Evolutionary conservation across 371 early-diverging fungal species (phyloP).

Genomic region (Rhizopus microsporus): DNA sequence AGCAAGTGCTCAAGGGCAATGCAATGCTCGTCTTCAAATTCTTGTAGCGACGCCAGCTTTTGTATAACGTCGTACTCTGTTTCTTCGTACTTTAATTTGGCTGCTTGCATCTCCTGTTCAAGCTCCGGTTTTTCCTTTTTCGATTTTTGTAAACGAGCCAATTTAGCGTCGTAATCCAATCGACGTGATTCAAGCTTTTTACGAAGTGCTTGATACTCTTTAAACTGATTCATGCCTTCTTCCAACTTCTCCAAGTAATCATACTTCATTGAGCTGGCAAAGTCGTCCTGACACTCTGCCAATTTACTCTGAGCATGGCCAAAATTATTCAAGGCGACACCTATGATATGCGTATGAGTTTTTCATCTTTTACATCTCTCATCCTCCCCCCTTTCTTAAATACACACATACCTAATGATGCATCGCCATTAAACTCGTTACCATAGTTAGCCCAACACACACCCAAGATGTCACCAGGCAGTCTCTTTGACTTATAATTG

Average conservation of each 20-base stretch:
- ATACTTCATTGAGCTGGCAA: slow-evolving; percentile 42
- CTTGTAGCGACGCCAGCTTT: slow-evolving; percentile 68
- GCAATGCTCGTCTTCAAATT: slow-evolving; percentile 68
- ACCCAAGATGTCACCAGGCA: slow-evolving; percentile 66
- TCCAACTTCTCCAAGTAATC: slow-evolving; percentile 52
- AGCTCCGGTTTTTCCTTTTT: slow-evolving; percentile 89
- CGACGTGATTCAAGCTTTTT: slow-evolving; percentile 88
- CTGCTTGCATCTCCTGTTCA: slow-evolving; percentile 88
- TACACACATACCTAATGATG: slow-evolving; percentile 53
- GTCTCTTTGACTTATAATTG: slow-evolving; percentile 48
- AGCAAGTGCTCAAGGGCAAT: slow-evolving; percentile 54
- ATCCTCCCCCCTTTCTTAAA: not conserved
- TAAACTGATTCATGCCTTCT: slow-evolving; percentile 54
- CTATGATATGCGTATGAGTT: slow-evolving; percentile 18
- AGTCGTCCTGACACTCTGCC: slow-evolving; percentile 60
- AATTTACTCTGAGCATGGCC: slow-evolving; percentile 70
- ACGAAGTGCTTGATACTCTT: slow-evolving; percentile 68
- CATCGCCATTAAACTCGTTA: slow-evolving; percentile 55
- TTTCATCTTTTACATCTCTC: no score
- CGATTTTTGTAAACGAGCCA: slow-evolving; percentile 79
- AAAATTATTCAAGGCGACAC: slow-evolving; percentile 51
- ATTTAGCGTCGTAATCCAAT: slow-evolving; percentile 91
- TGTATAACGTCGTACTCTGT: slow-evolving; percentile 66
- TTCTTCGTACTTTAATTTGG: slow-evolving; percentile 92
- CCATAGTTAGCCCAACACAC: slow-evolving; percentile 62